Evolutionary conservation across 116 monocot species (phyloP).

Genomic region (Phalaenopsis hybrid): DNA sequence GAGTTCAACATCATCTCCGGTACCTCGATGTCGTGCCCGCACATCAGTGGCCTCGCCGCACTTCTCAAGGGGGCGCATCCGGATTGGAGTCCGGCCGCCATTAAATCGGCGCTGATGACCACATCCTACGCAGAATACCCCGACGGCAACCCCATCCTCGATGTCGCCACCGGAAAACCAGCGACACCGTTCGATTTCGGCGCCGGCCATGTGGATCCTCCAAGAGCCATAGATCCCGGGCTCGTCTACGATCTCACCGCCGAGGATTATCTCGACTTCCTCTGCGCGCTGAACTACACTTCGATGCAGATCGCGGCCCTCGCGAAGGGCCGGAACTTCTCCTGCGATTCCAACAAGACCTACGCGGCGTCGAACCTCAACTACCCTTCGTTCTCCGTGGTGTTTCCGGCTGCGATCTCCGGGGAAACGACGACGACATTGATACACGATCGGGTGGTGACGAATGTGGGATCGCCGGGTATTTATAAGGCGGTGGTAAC

Average conservation of each 20-base stretch:
- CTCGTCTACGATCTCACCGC: too few relatives aligned
- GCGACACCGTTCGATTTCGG: conserved; percentile 49
- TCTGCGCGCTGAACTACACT: conserved; percentile 50
- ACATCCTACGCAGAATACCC: conserved; percentile 31
- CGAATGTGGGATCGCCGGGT: conserved; percentile 65
- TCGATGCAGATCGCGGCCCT: conserved; percentile 26
- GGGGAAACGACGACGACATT: conserved; percentile 19
- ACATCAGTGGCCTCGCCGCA: conserved; percentile 53
- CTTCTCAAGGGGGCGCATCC: conserved; percentile 34
- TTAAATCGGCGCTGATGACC: conserved; percentile 56
- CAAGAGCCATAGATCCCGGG: conserved; percentile 38
- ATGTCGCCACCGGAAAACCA: conserved; percentile 25
- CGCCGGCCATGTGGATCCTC: conserved; percentile 48
- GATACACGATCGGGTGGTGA: conserved; percentile 54
- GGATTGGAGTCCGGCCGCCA: conserved; percentile 53
- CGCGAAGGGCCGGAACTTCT: conserved; percentile 18
- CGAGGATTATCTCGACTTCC: conserved; percentile 44
- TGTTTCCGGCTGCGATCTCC: conserved; percentile 34
- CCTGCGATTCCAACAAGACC: conserved; percentile 15
- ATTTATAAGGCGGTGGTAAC: conserved; percentile 54
- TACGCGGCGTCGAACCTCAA: conserved; percentile 33
- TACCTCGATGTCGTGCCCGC: conserved; percentile 64
- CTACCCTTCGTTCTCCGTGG: conserved; percentile 46
- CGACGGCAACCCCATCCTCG: conserved; percentile 17
- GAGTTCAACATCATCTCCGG: conserved; percentile 59